Percentiles rank a stretch among this genome's conserved stretches.
Conservation (phyloP, 1,139 yeast genomes). For the Kodamaea derodonti region DNA sequence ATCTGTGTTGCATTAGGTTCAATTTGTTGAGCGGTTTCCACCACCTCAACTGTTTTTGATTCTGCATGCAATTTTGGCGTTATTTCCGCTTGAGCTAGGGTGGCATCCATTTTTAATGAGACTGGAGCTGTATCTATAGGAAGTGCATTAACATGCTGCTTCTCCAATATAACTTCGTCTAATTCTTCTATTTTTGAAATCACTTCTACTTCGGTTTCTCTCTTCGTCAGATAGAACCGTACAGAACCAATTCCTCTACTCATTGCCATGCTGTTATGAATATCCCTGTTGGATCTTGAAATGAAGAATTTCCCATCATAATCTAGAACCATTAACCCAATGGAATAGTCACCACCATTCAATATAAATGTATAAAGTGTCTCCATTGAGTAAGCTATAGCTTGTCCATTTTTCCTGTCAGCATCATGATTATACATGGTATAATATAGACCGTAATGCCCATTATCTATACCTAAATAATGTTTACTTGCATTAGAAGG, state of each 20-base stretch:
- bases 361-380: conserved; percentile 11
- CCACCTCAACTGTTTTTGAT: not conserved
- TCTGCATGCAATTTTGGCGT: not conserved
- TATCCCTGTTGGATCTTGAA: conserved; percentile 28
- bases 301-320: conserved; percentile 23
- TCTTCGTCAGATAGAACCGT: not conserved
- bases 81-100: not conserved
- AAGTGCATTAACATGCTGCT: not conserved
- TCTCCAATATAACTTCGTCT: conserved; percentile 4
- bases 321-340: conserved; percentile 7
- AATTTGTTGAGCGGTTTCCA: not conserved
- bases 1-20: not conserved
- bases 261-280: conserved; percentile 18
- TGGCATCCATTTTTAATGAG: not conserved
- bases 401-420: conserved; percentile 15
- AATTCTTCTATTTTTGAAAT: not conserved
- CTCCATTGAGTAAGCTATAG: conserved; percentile 7
- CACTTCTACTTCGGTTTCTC: conserved; percentile 1
- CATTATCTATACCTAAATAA: conserved; percentile 33
- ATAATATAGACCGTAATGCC: conserved; percentile 45
- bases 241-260: not conserved
- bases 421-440: conserved; percentile 40
- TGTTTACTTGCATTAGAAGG: conserved; percentile 22
- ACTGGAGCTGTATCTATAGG: not conserved
- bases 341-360: conserved; percentile 3